Evolutionary conservation across 257 asterid species (phyloP), one percentile per base, ranked within the genome.

Genomic region (Haberlea rhodopensis): DNA sequence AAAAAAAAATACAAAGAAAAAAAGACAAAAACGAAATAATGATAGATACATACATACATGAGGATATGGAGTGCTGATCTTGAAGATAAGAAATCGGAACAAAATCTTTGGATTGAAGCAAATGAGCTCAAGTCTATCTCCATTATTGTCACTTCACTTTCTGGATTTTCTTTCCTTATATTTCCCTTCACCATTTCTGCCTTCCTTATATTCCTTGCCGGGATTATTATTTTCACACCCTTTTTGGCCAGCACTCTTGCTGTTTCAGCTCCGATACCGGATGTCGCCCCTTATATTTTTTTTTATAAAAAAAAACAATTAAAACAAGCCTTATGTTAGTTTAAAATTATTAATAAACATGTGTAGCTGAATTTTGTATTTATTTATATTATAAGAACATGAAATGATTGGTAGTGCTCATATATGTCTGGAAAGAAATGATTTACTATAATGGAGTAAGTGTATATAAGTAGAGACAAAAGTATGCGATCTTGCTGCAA

Each of bases 261-360:
- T 1, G 98, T 91, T 72, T 91, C 98, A 0, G 87, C 94, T 0
- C 98, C 98, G 3, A 91, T 91, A 2, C 98, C 98, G 1, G 96
- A 87, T 27, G 98, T 89, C 48, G 96, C 96, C 0, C 98, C 98
- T 84, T 25, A 11, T n/a, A n/a, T n/a, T n/a, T n/a, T n/a, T n/a
- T n/a, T n/a, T 76, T 53, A 10, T 27, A 60, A 15, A 67, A 57
- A 28, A 13, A 6, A 28, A 32, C 8, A 18, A 13, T 13, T 40
- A 0, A 20, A 57, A 8, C 27, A 9, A 57, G 22, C 27, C 8
- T 27, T 24, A 22, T 0, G 13, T 5, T 31, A 8, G 37, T 31
- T 7, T 31, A 31, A 5, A 32, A 8, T 8, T 32, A 32, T 8
- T 32, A 1, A 32, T 8, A 1, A 32, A 32, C 2, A 32, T 1